These are phyloP conservation scores for Phytophthora pluvialis DNA, from an alignment of 352 stramenopile genomes.

Conservation along the genomic window DNA sequence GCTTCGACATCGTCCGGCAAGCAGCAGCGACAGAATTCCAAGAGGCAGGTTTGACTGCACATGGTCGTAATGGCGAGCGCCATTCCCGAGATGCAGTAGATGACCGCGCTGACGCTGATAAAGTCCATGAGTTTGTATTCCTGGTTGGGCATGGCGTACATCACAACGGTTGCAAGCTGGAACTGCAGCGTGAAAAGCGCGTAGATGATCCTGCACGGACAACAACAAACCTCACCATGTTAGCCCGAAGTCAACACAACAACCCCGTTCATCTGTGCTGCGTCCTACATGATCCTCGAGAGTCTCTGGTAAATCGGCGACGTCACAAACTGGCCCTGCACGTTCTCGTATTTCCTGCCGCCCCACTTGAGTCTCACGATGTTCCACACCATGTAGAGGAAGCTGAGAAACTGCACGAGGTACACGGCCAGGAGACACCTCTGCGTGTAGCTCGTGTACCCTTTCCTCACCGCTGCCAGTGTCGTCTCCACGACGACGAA, in stretches of 20 bases:
- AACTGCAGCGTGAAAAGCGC: constrained; percentile 65
- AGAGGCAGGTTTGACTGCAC: constrained; percentile 53
- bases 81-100: constrained; percentile 45
- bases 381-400: constrained; percentile 54
- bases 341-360: constrained; percentile 68
- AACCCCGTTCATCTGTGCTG: not conserved
- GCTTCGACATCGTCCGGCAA: constrained; percentile 55
- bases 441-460: constrained; percentile 59
- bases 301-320: constrained; percentile 74
- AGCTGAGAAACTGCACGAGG: constrained; percentile 44
- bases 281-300: constrained; percentile 60
- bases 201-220: constrained; percentile 52
- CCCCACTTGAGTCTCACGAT: constrained; percentile 51
- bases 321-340: constrained; percentile 64
- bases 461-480: constrained; percentile 34
- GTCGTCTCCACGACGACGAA: constrained; percentile 42
- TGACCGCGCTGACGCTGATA: constrained; percentile 45
- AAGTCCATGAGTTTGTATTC: constrained; percentile 39
- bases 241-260: constrained; percentile 4
- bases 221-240: not conserved
- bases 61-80: constrained; percentile 53
- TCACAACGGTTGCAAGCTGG: constrained; percentile 49
- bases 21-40: constrained; percentile 44
- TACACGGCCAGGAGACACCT: constrained; percentile 50
- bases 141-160: constrained; percentile 41